Evolutionary conservation across 2,329 filamentous ascomycete genomes (phyloP), one percentile per base, ranked within the genome.

Genomic region (Diaporthe sp.): DNA sequence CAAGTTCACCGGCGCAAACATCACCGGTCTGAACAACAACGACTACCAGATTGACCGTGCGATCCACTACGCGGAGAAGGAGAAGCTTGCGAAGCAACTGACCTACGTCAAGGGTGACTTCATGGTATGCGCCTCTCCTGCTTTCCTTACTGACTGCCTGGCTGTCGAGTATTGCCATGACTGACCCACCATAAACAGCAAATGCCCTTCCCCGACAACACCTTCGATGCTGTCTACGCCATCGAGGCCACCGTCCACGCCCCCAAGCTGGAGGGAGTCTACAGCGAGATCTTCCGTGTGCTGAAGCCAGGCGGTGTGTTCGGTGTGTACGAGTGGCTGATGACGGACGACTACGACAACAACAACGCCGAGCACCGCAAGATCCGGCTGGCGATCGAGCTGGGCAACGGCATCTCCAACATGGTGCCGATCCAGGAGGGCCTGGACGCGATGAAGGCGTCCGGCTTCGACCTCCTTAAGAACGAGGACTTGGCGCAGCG

Each of bases 251-350:
- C 97, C 4, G 94, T 97, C 68, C 97, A 99, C 83, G 97, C 97
- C 0, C 97, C 96, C 55, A 93, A 92, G 58, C 91, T 98, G 10
- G 94, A 95, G 81, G 96, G 94, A 74, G 95, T 98, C 78, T 99
- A 99, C 88, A 93, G 91, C 82, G 93, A 98, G 84, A 98, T 98
- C 81, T 96, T 93, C 90, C 94, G 94, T 63, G 96, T 98, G 30
- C 89, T 99, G 77, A 99, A 98, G 90, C 97, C 97, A 27, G 97
- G 97, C 75, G 96, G 97, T 83, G 88, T 95, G 69, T 99, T 98
- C 80, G 97, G 96, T 82, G 96, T 98, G 70, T 99, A 98, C 86
- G 97, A 99, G 85, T 98, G 97, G 97, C 89, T 98, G 81, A 98
- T 99, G 97, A 98, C 96, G 9, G 96, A 98, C 77, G 87, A 92